phyloP scores from a whole-genome alignment of 2,329 filamentous ascomycete species.

The Ilyonectria sp. region DNA sequence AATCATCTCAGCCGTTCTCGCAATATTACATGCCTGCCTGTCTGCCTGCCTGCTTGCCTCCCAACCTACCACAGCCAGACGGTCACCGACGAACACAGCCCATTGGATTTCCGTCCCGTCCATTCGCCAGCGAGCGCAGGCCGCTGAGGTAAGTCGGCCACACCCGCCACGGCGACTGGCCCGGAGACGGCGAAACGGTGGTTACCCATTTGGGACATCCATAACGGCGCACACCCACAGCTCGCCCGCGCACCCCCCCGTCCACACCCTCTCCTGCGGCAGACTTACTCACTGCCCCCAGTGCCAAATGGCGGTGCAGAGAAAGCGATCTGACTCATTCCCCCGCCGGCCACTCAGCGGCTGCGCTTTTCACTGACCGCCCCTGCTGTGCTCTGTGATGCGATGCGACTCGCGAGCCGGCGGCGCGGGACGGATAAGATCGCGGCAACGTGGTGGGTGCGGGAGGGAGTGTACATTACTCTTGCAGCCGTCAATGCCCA shows the following conservation, averaged over 20 bases:
- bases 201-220: slow-evolving; percentile 9
- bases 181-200: slow-evolving; percentile 27
- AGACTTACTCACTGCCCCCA: not conserved
- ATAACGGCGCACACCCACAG: not conserved
- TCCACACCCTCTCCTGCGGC: not conserved
- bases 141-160: slow-evolving; percentile 25
- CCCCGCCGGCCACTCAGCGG: not conserved
- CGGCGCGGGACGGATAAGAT: slow-evolving; percentile 32
- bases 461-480: slow-evolving; percentile 24
- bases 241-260: not conserved
- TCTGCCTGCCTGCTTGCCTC: too few relatives aligned
- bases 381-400: slow-evolving; percentile 23
- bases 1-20: not conserved
- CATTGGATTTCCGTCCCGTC: slow-evolving; percentile 4
- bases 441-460: slow-evolving; percentile 15
- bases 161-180: not conserved
- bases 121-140: slow-evolving; percentile 9
- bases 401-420: slow-evolving; percentile 25
- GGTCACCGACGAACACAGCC: not conserved
- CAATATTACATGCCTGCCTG: not conserved
- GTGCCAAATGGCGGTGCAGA: slow-evolving; percentile 33
- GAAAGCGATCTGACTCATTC: slow-evolving; percentile 29
- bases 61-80: not conserved
- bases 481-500: not conserved
- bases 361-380: slow-evolving; percentile 20